These are phyloP conservation scores for Podaxis carcinomalis DNA, from an alignment of 768 basidiomycete species.

Conservation along the genomic window DNA sequence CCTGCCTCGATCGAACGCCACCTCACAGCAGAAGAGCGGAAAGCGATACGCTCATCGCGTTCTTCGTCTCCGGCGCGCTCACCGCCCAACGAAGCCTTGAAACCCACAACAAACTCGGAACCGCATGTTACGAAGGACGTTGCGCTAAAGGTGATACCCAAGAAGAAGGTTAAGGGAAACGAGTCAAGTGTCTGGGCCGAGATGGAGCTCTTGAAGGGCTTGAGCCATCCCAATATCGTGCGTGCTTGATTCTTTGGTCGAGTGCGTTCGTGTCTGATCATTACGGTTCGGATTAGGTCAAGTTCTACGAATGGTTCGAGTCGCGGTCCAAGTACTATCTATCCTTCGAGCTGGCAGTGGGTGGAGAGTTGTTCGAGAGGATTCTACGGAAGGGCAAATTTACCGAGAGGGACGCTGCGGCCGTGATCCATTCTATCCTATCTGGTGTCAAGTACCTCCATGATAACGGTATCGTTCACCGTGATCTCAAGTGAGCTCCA, in stretches of 20 bases:
- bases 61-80: constrained; percentile 19
- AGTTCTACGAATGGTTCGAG: constrained; percentile 97
- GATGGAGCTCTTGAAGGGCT: constrained; percentile 86
- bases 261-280: neutral
- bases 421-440: constrained; percentile 77
- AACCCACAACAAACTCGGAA: constrained; percentile 17
- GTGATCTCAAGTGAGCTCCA: constrained; percentile 79
- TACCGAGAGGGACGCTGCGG: constrained; percentile 86
- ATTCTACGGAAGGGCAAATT: constrained; percentile 86
- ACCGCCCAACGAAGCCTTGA: constrained; percentile 15
- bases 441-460: constrained; percentile 88
- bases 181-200: constrained; percentile 87
- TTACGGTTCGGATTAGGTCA: constrained; percentile 51
- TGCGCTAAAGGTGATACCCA: constrained; percentile 86
- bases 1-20: constrained; percentile 13
- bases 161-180: constrained; percentile 94
- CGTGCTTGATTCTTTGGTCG: constrained; percentile 20
- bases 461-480: constrained; percentile 89
- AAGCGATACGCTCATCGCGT: constrained; percentile 17
- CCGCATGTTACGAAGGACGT: constrained; percentile 61
- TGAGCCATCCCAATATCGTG: constrained; percentile 91
- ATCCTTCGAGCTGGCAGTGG: constrained; percentile 89
- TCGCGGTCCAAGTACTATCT: constrained; percentile 92
- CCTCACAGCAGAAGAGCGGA: constrained; percentile 13
- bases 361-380: constrained; percentile 92